A percentile compares a stretch with the other conserved stretches of the same genome.
phyloP scores from a whole-genome alignment of 2,329 filamentous ascomycete species.

The Colletotrichum orbiculare region DNA sequence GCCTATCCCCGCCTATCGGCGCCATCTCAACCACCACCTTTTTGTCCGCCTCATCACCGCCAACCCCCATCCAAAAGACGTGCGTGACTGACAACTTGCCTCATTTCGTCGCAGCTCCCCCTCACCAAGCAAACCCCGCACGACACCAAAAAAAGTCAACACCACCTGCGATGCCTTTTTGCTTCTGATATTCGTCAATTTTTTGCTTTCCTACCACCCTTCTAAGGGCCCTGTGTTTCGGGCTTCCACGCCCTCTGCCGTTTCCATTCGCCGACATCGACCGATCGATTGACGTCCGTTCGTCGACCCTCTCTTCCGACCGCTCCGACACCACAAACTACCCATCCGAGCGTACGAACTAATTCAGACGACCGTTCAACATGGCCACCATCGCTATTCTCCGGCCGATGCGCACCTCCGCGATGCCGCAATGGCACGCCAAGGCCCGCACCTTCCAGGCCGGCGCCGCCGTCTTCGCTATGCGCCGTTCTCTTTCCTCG shows the following conservation, averaged over 20 bases:
- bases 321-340: conserved; percentile 19
- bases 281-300: conserved; percentile 17
- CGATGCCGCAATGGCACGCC: conserved; percentile 47
- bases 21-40: background rate
- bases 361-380: conserved; percentile 24
- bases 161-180: conserved; percentile 34
- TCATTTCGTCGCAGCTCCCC: conserved; percentile 26
- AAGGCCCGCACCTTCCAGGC: conserved; percentile 46
- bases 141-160: conserved; percentile 2
- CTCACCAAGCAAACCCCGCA: conserved; percentile 29
- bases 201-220: conserved; percentile 20
- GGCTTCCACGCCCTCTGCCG: conserved; percentile 25
- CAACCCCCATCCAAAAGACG: conserved; percentile 9
- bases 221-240: conserved; percentile 24
- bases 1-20: background rate
- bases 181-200: conserved; percentile 23
- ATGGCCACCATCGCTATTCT: conserved; percentile 59
- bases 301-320: conserved; percentile 8
- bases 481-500: conserved; percentile 72
- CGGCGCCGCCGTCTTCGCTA: conserved; percentile 43
- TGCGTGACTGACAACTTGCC: conserved; percentile 22
- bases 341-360: background rate
- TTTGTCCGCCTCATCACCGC: conserved; percentile 1
- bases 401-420: conserved; percentile 53
- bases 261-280: conserved; percentile 30